Evolutionary conservation across 805 yeast genomes (phyloP), one percentile per base, ranked within the genome.

Genomic region (Komagataella populi): DNA sequence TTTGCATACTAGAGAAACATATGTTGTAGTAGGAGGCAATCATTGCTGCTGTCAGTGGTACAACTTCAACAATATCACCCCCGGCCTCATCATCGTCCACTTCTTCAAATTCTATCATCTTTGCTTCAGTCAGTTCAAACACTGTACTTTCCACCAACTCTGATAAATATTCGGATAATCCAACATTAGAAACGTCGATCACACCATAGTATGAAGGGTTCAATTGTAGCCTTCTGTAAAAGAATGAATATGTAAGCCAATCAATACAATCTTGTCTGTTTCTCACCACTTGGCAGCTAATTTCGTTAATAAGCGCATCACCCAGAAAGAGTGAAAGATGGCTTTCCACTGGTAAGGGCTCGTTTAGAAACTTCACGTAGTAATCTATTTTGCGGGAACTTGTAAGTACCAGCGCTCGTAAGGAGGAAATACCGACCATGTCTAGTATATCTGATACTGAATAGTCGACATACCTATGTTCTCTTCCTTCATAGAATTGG

Each of bases 181-280:
- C 95, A 30, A 74, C 65, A 47, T 79, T 79, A 1, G 85, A 68
- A 2, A 74, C 70, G 54, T 83, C 86, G 45, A 70, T 70, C 6
- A 87, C 76, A n/a, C 89, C 96, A 61, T 93, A 93, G 62, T 77
- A 93, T 53, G 93, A 80, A 3, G 99, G 97, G 63, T 93, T 93
- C 43, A 77, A 73, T 52, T 80, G 84, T 18, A 93, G 63, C 49
- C 98, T 72, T 55, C 95, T 72, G 65, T 87, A 93, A 60, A 90
- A 85, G 57, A 81, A 85, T 0, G 96, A 76, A 62, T 77, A 87
- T 0, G 96, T 85, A 39, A 93, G 60, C 95, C 96, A 88, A 59
- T 91, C 96, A 53, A 93, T 78, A 58, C 95, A 87, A 57, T 85
- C 93, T 59, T 90, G 96, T 60, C 85, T 80, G 6, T 77, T 71